phyloP scores from a whole-genome alignment of 805 yeast species.

The Wickerhamomyces pijperi region DNA sequence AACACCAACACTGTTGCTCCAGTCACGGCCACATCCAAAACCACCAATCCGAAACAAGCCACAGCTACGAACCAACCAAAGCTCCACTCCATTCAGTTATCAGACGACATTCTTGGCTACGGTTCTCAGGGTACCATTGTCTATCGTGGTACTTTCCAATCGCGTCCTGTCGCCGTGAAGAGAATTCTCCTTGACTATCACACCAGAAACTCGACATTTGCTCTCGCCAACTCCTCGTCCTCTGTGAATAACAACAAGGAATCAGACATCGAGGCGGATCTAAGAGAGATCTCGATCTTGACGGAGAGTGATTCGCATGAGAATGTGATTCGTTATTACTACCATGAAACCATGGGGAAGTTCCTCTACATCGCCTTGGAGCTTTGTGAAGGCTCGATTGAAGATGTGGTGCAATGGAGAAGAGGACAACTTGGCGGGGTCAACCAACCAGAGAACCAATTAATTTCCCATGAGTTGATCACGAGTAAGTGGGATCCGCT shows the following conservation, averaged over 20 bases:
- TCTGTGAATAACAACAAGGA: too few relatives aligned
- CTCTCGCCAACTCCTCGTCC: too few relatives aligned
- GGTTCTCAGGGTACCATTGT: conserved; percentile 98
- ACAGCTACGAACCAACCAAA: conserved; percentile 7
- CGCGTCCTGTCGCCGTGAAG: conserved; percentile 91
- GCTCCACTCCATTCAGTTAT: conserved; percentile 45
- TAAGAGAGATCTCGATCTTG: conserved; percentile 58
- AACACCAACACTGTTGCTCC: neutral
- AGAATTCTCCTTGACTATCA: conserved; percentile 88
- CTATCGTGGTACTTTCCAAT: conserved; percentile 80
- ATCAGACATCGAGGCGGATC: too few relatives aligned
- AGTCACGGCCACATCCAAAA: neutral
- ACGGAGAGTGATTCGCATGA: conserved; percentile 97
- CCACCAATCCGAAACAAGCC: conserved; percentile 1
- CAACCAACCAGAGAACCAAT: too few relatives aligned
- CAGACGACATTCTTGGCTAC: conserved; percentile 76
- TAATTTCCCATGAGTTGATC: too few relatives aligned
- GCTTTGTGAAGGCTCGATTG: conserved; percentile 79
- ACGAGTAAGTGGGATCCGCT: conserved; percentile 25
- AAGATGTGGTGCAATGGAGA: conserved; percentile 45
- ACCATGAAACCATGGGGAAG: conserved; percentile 83
- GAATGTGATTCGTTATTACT: conserved; percentile 84
- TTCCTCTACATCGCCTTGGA: conserved; percentile 90
- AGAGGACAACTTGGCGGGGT: too few relatives aligned
- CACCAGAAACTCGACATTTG: too few relatives aligned